A percentile compares a stretch with the other conserved stretches of the same genome.
phyloP scores from a whole-genome alignment of 371 early-diverging fungal genomes.

The Apophysomyces elegans region DNA sequence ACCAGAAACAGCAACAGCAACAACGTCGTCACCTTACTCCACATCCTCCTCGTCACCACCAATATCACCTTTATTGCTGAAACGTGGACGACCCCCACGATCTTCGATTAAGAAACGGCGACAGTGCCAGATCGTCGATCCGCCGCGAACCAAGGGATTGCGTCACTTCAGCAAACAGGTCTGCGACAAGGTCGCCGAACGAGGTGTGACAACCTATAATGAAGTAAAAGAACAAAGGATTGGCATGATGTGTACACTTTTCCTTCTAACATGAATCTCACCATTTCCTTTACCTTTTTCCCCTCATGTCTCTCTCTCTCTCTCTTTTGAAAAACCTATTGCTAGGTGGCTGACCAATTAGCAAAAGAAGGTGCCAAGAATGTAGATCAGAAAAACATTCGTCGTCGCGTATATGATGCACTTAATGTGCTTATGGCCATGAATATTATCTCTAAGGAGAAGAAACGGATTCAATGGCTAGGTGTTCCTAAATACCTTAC shows the following conservation, averaged over 20 bases:
- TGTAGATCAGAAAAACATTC: slow-evolving; percentile 63
- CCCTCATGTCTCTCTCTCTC: too few species aligned
- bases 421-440: slow-evolving; percentile 82
- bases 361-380: slow-evolving; percentile 24
- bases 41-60: too few species aligned
- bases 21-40: too few species aligned
- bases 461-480: slow-evolving; percentile 74
- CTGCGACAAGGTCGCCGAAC: slow-evolving; percentile 59
- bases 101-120: slow-evolving; percentile 11
- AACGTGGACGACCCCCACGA: slow-evolving; percentile 16
- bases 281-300: neutral
- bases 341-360: slow-evolving; percentile 36
- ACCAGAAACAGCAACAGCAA: too few species aligned
- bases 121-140: slow-evolving; percentile 8
- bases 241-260: neutral
- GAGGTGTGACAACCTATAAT: slow-evolving; percentile 64
- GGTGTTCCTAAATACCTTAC: slow-evolving; percentile 56
- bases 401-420: slow-evolving; percentile 82
- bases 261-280: neutral
- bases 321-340: neutral
- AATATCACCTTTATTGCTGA: neutral
- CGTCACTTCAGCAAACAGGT: slow-evolving; percentile 63
- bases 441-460: slow-evolving; percentile 70
- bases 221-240: slow-evolving; percentile 41
- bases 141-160: slow-evolving; percentile 37